These are phyloP conservation scores for Fusarium guadeloupense DNA, from an alignment of 2,329 filamentous ascomycete genomes.

Conservation along the genomic window DNA sequence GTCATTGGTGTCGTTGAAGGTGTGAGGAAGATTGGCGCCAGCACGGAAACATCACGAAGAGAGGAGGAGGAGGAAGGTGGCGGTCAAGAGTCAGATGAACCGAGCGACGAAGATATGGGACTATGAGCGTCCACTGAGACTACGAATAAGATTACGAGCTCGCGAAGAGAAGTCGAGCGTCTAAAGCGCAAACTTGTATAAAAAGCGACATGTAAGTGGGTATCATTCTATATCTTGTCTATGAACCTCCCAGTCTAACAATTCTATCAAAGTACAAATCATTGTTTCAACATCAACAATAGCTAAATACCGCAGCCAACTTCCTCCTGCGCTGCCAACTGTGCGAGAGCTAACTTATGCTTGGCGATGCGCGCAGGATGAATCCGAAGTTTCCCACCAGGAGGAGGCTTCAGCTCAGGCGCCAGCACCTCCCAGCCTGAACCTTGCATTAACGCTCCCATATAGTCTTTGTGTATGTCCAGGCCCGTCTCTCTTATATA, in stretches of 20 bases:
- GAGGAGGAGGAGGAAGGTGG: conserved; percentile 78
- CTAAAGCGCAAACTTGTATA: conserved; percentile 2
- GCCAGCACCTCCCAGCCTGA: conserved; percentile 3
- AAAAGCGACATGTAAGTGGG: conserved; percentile 27
- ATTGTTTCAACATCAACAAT: background rate
- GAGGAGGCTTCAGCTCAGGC: conserved; percentile 17
- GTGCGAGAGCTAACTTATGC: conserved; percentile 12
- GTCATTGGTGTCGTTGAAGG: conserved; percentile 88
- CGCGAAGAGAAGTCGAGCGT: background rate
- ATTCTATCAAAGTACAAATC: conserved; percentile 2
- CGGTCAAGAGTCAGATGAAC: conserved; percentile 69
- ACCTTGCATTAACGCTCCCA: conserved; percentile 5
- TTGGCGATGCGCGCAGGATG: conserved; percentile 33
- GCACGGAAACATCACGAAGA: conserved; percentile 77
- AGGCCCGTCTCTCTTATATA: conserved; percentile 2
- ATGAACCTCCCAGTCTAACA: conserved; percentile 10
- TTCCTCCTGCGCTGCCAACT: background rate
- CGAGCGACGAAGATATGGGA: conserved; percentile 64
- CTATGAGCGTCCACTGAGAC: conserved; percentile 40
- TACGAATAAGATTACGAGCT: background rate
- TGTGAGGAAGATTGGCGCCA: conserved; percentile 82
- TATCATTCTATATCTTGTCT: background rate
- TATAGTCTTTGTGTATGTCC: conserved; percentile 12
- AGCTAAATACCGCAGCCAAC: background rate
- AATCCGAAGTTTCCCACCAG: conserved; percentile 22